Conservation (phyloP, 192 early-diverging fungal genomes). For the Entomortierella beljakovae region DNA sequence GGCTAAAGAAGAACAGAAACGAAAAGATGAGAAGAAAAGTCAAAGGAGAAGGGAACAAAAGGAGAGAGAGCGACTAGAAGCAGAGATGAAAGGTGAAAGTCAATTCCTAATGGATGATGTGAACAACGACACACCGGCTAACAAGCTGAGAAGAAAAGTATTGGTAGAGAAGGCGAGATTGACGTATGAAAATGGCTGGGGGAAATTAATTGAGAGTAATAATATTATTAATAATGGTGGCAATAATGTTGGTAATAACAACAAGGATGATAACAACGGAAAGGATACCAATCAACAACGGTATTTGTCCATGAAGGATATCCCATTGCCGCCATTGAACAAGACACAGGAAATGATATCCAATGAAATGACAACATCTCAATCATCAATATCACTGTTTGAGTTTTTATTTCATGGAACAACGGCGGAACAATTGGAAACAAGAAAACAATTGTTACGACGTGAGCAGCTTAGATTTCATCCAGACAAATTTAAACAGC, state of each 20-base stretch:
- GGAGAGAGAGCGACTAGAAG: constrained; percentile 12
- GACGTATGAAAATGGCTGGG: constrained; percentile 22
- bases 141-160: constrained; percentile 12
- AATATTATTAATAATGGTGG: not conserved
- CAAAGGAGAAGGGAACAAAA: constrained; percentile 11
- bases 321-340: constrained; percentile 29
- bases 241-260: no score
- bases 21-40: constrained; percentile 19
- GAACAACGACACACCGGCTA: constrained; percentile 1
- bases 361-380: not conserved
- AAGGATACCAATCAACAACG: not conserved
- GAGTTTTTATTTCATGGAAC: constrained; percentile 45
- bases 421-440: constrained; percentile 5
- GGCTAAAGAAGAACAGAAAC: constrained; percentile 4
- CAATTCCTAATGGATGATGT: not conserved
- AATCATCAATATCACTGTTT: constrained; percentile 4
- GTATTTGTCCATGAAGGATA: constrained; percentile 17
- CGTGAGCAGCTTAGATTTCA: constrained; percentile 52
- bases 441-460: constrained; percentile 26
- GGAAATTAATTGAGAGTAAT: constrained; percentile 4
- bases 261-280: not conserved
- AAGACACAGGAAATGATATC: not conserved
- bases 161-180: constrained; percentile 6
- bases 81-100: not conserved
- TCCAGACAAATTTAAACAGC: constrained; percentile 47